A percentile compares a stretch with the other conserved stretches of the same genome.
Evolutionary conservation across 768 basidiomycete genomes (phyloP).

Genomic region (Mycena pura): DNA sequence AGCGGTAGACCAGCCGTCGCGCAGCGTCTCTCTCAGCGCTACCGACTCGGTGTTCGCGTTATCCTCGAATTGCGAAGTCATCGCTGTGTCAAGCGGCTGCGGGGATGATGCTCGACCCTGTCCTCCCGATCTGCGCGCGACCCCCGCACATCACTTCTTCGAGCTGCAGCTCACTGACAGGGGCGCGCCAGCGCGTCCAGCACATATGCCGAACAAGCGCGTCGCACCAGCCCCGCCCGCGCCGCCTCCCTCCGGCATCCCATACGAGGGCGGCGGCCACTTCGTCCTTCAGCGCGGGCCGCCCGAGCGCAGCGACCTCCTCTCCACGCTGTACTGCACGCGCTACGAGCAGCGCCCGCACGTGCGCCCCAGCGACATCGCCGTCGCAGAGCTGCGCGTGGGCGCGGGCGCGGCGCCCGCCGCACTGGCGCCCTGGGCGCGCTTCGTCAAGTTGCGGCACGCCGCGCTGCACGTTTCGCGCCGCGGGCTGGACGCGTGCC

Average conservation of each 20-base stretch:
- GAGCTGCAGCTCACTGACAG: conserved; percentile 16
- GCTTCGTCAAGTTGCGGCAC: conserved; percentile 30
- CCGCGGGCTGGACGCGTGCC: conserved; percentile 27
- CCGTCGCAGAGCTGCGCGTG: conserved; percentile 31
- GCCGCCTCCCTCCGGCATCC: neutral
- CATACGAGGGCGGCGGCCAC: conserved; percentile 29
- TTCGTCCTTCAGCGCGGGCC: conserved; percentile 27
- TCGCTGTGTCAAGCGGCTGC: conserved; percentile 21
- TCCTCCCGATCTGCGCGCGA: conserved; percentile 5
- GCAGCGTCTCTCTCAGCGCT: conserved; percentile 19
- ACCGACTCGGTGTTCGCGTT: conserved; percentile 23
- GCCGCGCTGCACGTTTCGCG: conserved; percentile 28
- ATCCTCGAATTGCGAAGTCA: neutral
- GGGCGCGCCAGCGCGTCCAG: neutral
- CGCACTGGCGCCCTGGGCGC: conserved; percentile 21
- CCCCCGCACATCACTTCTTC: conserved; percentile 27
- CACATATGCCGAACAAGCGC: conserved; percentile 1
- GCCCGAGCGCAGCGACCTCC: conserved; percentile 25
- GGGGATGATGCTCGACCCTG: conserved; percentile 28
- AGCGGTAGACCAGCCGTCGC: conserved; percentile 21
- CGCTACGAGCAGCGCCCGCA: conserved; percentile 26
- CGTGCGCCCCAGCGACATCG: conserved; percentile 22
- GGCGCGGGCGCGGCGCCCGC: conserved; percentile 10
- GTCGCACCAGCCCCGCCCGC: neutral
- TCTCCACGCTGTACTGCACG: conserved; percentile 32